Conservation (phyloP, 352 stramenopile species). For the Globisporangium mamillatum region DNA sequence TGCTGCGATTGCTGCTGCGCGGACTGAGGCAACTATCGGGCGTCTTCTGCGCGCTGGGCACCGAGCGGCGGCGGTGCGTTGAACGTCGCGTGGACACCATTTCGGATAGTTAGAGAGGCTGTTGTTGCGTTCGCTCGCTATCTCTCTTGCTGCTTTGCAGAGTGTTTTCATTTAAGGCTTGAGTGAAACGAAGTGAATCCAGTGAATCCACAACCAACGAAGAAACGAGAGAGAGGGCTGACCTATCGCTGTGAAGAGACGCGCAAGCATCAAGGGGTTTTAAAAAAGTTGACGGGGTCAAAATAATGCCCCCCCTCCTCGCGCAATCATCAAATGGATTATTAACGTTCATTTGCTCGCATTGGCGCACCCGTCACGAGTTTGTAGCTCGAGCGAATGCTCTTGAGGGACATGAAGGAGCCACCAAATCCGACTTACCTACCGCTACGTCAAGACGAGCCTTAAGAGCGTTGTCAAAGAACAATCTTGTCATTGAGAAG, state of each 20-base stretch:
- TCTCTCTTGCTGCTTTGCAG: background rate
- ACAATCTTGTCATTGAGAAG: background rate
- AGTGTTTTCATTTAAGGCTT: background rate
- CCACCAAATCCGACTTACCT: background rate
- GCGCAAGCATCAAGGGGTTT: background rate
- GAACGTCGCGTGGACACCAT: background rate
- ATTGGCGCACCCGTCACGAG: too few species aligned
- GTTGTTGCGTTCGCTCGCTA: background rate
- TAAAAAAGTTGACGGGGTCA: background rate
- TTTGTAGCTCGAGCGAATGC: background rate
- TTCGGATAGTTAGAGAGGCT: too few species aligned
- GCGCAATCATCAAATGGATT: too few species aligned
- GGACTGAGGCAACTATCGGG: constrained; percentile 7
- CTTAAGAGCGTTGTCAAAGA: background rate
- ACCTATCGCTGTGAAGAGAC: background rate
- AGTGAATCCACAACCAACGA: background rate
- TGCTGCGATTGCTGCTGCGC: background rate
- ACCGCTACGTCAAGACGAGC: background rate
- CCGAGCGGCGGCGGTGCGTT: background rate
- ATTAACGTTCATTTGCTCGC: too few species aligned
- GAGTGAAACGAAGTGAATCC: background rate
- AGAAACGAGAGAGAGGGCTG: background rate
- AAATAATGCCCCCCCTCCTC: too few species aligned
- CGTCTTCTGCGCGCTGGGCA: constrained; percentile 1
- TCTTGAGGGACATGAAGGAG: background rate